Evolutionary conservation across 768 basidiomycete genomes (phyloP).

Genomic region (Amanita fuliginea): DNA sequence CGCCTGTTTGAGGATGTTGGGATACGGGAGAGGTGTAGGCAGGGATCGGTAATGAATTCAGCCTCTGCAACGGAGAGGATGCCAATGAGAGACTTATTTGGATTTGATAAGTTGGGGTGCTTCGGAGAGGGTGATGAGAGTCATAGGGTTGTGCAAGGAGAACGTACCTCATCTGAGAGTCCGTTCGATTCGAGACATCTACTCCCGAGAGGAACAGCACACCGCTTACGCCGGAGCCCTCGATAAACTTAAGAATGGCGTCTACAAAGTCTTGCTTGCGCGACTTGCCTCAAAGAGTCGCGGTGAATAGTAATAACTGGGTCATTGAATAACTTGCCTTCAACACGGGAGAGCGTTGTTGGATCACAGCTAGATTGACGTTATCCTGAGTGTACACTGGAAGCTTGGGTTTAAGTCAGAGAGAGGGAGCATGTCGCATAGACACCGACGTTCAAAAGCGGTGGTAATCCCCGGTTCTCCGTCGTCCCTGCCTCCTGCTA

Average conservation of each 20-base stretch:
- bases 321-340: conserved; percentile 36
- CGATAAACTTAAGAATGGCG: conserved; percentile 46
- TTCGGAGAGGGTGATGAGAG: conserved; percentile 14
- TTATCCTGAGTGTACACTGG: conserved; percentile 55
- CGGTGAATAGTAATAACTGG: conserved; percentile 2
- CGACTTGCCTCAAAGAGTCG: conserved; percentile 26
- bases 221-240: conserved; percentile 33
- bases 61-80: conserved; percentile 29
- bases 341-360: conserved; percentile 71
- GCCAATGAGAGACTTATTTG: conserved; percentile 35
- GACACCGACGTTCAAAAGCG: conserved; percentile 59
- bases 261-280: conserved; percentile 59
- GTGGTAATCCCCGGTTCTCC: conserved; percentile 52
- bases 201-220: conserved; percentile 64
- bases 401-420: conserved; percentile 8
- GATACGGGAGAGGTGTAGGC: conserved; percentile 39
- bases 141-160: background rate
- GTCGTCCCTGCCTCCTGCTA: conserved; percentile 64
- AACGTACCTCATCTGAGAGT: conserved; percentile 67
- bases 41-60: conserved; percentile 39
- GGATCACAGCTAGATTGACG: conserved; percentile 46
- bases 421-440: background rate
- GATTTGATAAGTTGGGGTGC: conserved; percentile 58
- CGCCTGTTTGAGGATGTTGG: conserved; percentile 17
- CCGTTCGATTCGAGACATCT: conserved; percentile 63